phyloP scores from a whole-genome alignment of 2,329 filamentous ascomycete species.

The Trichophyton benhamiae region DNA sequence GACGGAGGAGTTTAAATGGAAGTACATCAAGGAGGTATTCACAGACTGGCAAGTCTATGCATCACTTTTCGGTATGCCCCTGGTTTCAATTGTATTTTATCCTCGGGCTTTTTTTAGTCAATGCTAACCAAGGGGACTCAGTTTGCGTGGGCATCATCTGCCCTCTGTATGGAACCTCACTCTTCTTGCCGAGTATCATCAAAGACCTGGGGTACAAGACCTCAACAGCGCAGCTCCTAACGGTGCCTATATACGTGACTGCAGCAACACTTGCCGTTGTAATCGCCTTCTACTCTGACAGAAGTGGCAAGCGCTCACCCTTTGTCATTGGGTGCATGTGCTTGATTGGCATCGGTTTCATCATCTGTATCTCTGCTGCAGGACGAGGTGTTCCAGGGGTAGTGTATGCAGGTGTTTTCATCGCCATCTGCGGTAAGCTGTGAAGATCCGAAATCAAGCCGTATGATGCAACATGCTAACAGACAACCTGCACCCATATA shows the following conservation, averaged over 20 bases:
- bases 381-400: conserved; percentile 28
- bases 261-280: conserved; percentile 27
- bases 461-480: background rate
- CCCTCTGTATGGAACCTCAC: conserved; percentile 32
- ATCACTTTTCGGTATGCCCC: conserved; percentile 27
- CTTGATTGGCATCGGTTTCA: conserved; percentile 45
- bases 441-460: background rate
- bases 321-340: conserved; percentile 45
- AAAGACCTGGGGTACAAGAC: conserved; percentile 30
- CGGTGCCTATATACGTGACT: conserved; percentile 31
- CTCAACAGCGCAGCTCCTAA: conserved; percentile 31
- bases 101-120: background rate
- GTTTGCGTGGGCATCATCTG: conserved; percentile 34
- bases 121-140: conserved; percentile 7
- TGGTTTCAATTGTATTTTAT: background rate
- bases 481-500: conserved; percentile 11
- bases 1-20: conserved; percentile 25
- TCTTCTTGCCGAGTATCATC: conserved; percentile 32
- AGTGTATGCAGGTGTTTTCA: conserved; percentile 38
- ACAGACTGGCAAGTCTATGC: conserved; percentile 33
- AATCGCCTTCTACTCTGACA: conserved; percentile 47
- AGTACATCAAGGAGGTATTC: conserved; percentile 30
- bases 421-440: conserved; percentile 32
- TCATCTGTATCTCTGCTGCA: conserved; percentile 35
- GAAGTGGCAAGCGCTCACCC: conserved; percentile 39